These are phyloP conservation scores for Didymella glomerata DNA, from an alignment of 2,329 filamentous ascomycete species.

Conservation along the genomic window DNA sequence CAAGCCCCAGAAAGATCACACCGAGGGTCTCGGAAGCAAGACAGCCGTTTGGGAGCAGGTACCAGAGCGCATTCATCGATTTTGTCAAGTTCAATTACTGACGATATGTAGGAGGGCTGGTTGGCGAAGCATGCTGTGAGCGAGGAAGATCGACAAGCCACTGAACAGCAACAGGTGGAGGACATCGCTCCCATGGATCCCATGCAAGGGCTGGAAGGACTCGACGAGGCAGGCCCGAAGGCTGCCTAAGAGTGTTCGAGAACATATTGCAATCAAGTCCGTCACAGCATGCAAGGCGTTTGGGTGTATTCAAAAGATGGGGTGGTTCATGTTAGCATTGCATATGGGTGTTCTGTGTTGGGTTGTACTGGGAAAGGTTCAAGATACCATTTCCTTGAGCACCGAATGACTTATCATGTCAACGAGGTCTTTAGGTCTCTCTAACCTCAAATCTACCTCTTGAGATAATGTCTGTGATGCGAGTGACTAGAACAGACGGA, in stretches of 20 bases:
- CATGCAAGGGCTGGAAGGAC: slow-evolving; percentile 92
- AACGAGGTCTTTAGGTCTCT: background rate
- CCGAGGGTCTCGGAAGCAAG: slow-evolving; percentile 89
- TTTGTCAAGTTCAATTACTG: slow-evolving; percentile 19
- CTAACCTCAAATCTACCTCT: background rate
- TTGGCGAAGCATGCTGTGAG: slow-evolving; percentile 85
- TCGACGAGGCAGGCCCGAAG: slow-evolving; percentile 94
- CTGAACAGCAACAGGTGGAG: slow-evolving; percentile 62
- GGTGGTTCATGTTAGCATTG: slow-evolving; percentile 18
- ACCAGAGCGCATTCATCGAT: slow-evolving; percentile 42
- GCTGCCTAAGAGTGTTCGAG: slow-evolving; percentile 60
- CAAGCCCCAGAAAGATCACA: slow-evolving; percentile 87
- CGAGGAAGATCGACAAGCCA: slow-evolving; percentile 75
- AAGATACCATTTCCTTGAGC: background rate
- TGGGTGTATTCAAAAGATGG: slow-evolving; percentile 24
- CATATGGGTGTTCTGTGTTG: slow-evolving; percentile 1
- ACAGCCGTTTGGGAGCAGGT: slow-evolving; percentile 98
- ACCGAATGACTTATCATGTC: background rate
- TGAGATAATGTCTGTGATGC: background rate
- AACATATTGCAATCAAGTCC: background rate
- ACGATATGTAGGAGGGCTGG: slow-evolving; percentile 79
- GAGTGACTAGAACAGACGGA: background rate
- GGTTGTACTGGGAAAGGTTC: background rate
- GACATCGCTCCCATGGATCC: slow-evolving; percentile 74
- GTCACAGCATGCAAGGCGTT: slow-evolving; percentile 30